phyloP scores from a whole-genome alignment of 305 asterid species.

The Fraxinus floribunda region DNA sequence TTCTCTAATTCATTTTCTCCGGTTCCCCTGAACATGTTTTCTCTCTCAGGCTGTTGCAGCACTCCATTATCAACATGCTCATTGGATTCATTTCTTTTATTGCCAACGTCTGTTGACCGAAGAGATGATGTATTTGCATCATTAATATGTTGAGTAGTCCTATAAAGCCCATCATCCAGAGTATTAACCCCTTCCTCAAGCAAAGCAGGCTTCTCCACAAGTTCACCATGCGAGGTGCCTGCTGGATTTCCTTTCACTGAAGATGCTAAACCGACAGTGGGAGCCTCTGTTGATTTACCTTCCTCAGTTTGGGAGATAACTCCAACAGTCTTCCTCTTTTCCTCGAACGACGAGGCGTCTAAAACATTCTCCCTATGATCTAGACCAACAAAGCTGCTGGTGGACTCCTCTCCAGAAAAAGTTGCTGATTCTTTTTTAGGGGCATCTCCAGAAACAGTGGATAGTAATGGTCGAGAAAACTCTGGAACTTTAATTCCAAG shows the following conservation, averaged over 20 bases:
- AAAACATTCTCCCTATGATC: conserved; percentile 33
- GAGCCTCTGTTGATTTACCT: conserved; percentile 33
- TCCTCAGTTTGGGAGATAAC: conserved; percentile 31
- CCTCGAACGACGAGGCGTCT: conserved; percentile 27
- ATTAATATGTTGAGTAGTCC: conserved; percentile 32
- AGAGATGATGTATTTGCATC: conserved; percentile 31
- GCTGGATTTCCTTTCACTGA: conserved; percentile 31
- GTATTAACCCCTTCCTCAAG: conserved; percentile 38
- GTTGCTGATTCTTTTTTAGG: conserved; percentile 43
- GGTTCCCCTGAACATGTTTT: conserved; percentile 31
- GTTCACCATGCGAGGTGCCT: conserved; percentile 26
- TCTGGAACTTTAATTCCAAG: conserved; percentile 79
- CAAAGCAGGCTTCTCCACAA: conserved; percentile 35
- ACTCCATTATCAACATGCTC: conserved; percentile 30
- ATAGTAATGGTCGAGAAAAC: conserved; percentile 53
- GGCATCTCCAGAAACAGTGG: conserved; percentile 41
- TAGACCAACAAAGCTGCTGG: conserved; percentile 53
- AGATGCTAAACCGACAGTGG: conserved; percentile 30
- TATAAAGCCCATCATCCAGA: conserved; percentile 22
- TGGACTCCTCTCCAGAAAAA: conserved; percentile 72
- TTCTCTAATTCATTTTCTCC: conserved; percentile 44
- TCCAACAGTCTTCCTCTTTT: conserved; percentile 31
- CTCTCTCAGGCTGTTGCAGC: conserved; percentile 39
- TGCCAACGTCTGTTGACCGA: conserved; percentile 33
- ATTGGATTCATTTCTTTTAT: conserved; percentile 28